Evolutionary conservation across 192 early-diverging fungal genomes (phyloP).

Genomic region (Coemansia pectinata): DNA sequence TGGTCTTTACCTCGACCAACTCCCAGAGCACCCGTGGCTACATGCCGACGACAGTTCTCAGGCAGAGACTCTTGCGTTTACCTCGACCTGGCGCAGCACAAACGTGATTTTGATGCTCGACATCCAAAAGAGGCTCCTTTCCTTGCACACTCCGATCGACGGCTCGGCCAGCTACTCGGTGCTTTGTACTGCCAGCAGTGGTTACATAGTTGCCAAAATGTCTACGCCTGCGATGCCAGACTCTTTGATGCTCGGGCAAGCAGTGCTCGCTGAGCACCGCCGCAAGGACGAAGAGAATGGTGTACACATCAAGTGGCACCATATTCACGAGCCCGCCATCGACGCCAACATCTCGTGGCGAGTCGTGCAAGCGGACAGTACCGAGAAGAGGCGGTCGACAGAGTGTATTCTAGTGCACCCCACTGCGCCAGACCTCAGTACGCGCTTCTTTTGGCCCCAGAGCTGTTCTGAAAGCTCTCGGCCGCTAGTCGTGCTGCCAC

Average conservation of each 20-base stretch:
- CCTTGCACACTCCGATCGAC: slow-evolving; percentile 56
- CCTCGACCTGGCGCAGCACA: slow-evolving; percentile 48
- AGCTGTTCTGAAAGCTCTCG: slow-evolving; percentile 9
- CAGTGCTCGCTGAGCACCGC: neutral
- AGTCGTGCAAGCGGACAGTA: slow-evolving; percentile 7
- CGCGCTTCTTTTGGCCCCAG: slow-evolving; percentile 35
- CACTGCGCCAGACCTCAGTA: slow-evolving; percentile 1
- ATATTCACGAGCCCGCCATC: neutral
- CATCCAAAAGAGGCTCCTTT: slow-evolving; percentile 46
- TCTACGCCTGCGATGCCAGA: slow-evolving; percentile 61
- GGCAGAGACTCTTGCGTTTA: slow-evolving; percentile 29
- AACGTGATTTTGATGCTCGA: slow-evolving; percentile 51
- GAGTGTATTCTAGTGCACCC: slow-evolving; percentile 47
- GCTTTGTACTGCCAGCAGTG: slow-evolving; percentile 49
- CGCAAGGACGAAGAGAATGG: neutral
- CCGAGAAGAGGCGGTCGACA: neutral
- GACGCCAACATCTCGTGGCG: slow-evolving; percentile 15
- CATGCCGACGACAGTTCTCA: neutral
- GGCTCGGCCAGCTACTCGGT: slow-evolving; percentile 49
- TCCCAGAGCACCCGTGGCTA: slow-evolving; percentile 48
- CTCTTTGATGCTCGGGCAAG: slow-evolving; percentile 38
- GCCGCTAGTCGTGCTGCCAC: slow-evolving; percentile 72
- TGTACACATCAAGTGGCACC: slow-evolving; percentile 20
- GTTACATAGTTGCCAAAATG: slow-evolving; percentile 49
- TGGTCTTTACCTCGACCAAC: slow-evolving; percentile 67